Evolutionary conservation across 768 basidiomycete genomes (phyloP).

Genomic region (Exidia glandulosa): DNA sequence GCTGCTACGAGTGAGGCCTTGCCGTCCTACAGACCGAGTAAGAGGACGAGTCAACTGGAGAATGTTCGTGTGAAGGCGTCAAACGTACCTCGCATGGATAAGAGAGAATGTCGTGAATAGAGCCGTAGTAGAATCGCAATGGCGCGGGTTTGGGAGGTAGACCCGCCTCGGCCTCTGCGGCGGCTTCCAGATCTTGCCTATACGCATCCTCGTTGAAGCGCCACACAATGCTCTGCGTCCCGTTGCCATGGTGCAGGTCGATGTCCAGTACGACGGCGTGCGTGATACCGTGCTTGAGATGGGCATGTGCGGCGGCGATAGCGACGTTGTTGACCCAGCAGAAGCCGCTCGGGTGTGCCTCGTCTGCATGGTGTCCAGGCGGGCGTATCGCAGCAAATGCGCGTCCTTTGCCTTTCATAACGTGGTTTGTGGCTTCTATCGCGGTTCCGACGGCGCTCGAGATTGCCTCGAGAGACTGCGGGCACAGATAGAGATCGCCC

Average conservation of each 20-base stretch:
- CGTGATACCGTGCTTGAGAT: slow-evolving; percentile 66
- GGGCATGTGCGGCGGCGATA: slow-evolving; percentile 82
- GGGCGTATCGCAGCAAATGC: slow-evolving; percentile 84
- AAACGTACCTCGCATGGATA: slow-evolving; percentile 81
- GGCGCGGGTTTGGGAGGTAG: slow-evolving; percentile 28
- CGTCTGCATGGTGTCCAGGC: slow-evolving; percentile 91
- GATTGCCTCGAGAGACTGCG: slow-evolving; percentile 63
- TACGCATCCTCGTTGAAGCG: slow-evolving; percentile 84
- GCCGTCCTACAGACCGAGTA: slow-evolving; percentile 49
- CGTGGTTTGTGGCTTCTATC: slow-evolving; percentile 76
- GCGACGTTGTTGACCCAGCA: slow-evolving; percentile 94
- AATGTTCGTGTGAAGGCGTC: neutral
- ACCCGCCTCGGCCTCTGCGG: slow-evolving; percentile 25
- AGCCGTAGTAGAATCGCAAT: slow-evolving; percentile 72
- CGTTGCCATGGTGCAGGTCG: slow-evolving; percentile 91
- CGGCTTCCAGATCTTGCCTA: slow-evolving; percentile 49
- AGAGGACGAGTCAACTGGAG: neutral
- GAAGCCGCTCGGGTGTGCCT: slow-evolving; percentile 82
- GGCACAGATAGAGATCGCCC: slow-evolving; percentile 80
- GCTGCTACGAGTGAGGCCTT: slow-evolving; percentile 69
- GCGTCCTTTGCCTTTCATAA: slow-evolving; percentile 26
- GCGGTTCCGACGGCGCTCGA: slow-evolving; percentile 74
- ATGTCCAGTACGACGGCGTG: slow-evolving; percentile 85
- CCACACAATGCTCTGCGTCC: slow-evolving; percentile 88
- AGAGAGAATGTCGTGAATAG: slow-evolving; percentile 86